Evolutionary conservation across 78 protist genomes (phyloP), one percentile per base, ranked within the genome.

Genomic region (Dictyostelium brefeldianum): DNA sequence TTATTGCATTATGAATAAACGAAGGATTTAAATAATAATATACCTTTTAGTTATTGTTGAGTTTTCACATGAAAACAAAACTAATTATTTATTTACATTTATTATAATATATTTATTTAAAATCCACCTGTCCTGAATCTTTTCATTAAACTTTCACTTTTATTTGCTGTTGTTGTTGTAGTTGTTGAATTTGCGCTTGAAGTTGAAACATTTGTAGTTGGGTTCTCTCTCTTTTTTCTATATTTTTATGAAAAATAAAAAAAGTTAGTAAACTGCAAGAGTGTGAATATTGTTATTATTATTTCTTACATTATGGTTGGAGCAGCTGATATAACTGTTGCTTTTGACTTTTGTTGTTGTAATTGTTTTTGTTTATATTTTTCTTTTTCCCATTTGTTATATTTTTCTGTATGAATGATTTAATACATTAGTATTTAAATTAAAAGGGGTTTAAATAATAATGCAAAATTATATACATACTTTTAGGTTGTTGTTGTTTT

Each of bases 241-340:
- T 1, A 22, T 11, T 36, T 41, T 12, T 18, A 4, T 36, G 11
- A 3, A 10, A 3, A 41, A 70, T 1, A 6, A 22, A 70, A 70
- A 41, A 36, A 36, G 43, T 36, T 36, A 36, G 43, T 36, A 36
- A 36, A 36, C 43, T 36, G 43, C 2, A 36, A 36, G 2, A 3
- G 29, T 8, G 8, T 59, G 15, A 9, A 22, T 22, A 3, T 59
- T 22, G 18, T 6, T 22, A 59, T 8, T 22, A 59, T 22, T 59
- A 36, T 36, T 36, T 36, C 89, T 11, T 65, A 81, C 89, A 67
- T 62, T 43, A 50, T 46, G 3, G 90, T 22, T 11, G 90, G 90
- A 5, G 90, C 90, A 14, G 90, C 73, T 10, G 90, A 50, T 9
- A 82, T 82, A 29, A 82, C 79, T 15, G 90, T 75, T 50, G 78